Evolutionary conservation across 805 yeast genomes (phyloP).

Genomic region (Teunomyces gatunensis): DNA sequence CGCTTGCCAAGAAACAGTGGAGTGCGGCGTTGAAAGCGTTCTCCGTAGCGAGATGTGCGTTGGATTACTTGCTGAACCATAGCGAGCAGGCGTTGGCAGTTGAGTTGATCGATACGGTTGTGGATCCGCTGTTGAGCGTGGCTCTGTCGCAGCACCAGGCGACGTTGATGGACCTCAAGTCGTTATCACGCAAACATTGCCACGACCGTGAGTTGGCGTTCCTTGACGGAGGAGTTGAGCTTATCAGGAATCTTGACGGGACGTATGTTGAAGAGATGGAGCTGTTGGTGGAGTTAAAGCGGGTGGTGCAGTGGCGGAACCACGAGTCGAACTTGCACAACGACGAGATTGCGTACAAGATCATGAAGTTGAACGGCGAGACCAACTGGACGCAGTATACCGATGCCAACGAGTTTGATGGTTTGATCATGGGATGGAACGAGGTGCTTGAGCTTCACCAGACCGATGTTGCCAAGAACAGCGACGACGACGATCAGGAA

Average conservation of each 20-base stretch:
- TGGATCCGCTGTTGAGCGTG: conserved; percentile 66
- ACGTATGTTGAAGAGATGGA: conserved; percentile 33
- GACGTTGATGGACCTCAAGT: conserved; percentile 4
- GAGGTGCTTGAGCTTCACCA: conserved; percentile 62
- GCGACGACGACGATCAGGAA: conserved; percentile 51
- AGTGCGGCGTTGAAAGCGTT: conserved; percentile 46
- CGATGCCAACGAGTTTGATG: conserved; percentile 53
- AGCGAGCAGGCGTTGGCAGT: conserved; percentile 41
- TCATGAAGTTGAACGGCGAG: conserved; percentile 34
- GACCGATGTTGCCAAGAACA: conserved; percentile 48
- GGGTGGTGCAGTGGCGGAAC: conserved; percentile 47
- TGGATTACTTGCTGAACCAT: conserved; percentile 45
- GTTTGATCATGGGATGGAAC: conserved; percentile 61
- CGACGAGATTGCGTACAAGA: conserved; percentile 65
- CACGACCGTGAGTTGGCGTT: conserved; percentile 27
- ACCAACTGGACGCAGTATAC: conserved; percentile 19
- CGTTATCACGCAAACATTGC: conserved; percentile 12
- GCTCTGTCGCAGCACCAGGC: conserved; percentile 45
- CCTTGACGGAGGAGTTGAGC: conserved; percentile 38
- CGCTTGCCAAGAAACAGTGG: conserved; percentile 59
- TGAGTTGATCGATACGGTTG: conserved; percentile 54
- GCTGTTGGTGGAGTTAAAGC: conserved; percentile 23
- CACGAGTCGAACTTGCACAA: conserved; percentile 62
- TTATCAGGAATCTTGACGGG: conserved; percentile 39
- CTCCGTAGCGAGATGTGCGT: conserved; percentile 59